A percentile compares a stretch with the other conserved stretches of the same genome.
phyloP scores from a whole-genome alignment of 1,284 basidiomycete species.

The Sparassis latifolia region DNA sequence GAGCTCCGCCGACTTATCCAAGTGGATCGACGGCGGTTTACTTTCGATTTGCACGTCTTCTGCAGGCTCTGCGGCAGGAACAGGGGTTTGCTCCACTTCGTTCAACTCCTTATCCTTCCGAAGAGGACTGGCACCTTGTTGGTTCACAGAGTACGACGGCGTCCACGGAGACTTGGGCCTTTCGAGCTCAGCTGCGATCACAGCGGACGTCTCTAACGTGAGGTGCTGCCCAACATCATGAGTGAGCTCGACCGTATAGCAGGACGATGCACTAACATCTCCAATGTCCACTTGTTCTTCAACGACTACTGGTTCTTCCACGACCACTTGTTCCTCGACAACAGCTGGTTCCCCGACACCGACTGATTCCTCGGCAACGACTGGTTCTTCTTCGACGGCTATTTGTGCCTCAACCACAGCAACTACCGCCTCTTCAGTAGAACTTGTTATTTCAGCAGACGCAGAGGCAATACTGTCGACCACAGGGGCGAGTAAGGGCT shows the following conservation, averaged over 20 bases:
- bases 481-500: slow-evolving; percentile 1
- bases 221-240: no score
- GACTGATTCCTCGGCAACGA: neutral
- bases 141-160: slow-evolving; percentile 8
- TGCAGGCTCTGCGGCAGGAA: neutral
- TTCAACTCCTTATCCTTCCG: neutral
- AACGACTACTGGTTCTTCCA: no score
- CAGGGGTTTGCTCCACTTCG: no score
- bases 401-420: neutral
- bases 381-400: neutral
- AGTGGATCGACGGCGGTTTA: neutral
- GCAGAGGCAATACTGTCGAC: neutral
- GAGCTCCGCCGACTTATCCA: neutral
- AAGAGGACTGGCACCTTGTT: slow-evolving; percentile 7
- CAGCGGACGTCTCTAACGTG: no score
- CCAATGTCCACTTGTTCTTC: no score
- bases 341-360: neutral
- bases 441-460: neutral
- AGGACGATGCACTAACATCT: no score
- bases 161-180: slow-evolving; percentile 9
- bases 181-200: neutral
- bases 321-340: no score
- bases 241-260: no score
- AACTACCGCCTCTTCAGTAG: neutral
- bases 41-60: neutral